A percentile compares a stretch with the other conserved stretches of the same genome.
Conservation (phyloP, 805 yeast species). For the Yarrowia sp. region DNA sequence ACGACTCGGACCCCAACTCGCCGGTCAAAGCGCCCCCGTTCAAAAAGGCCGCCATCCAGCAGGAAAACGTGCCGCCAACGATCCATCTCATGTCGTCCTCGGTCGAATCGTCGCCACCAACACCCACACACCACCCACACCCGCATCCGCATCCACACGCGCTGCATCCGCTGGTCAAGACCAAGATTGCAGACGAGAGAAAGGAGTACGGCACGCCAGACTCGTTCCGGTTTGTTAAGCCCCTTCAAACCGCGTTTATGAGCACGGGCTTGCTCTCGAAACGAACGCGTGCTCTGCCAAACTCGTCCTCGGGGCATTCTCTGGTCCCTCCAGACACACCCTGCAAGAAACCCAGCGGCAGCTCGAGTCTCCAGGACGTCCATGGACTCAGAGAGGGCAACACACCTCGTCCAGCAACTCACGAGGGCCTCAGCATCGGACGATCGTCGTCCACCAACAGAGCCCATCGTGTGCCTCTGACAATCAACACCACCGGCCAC, state of each 20-base stretch:
- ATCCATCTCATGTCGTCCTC: slow-evolving; percentile 33
- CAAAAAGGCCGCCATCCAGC: slow-evolving; percentile 17
- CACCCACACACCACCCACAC: slow-evolving; percentile 15
- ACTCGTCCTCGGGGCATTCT: slow-evolving; percentile 31
- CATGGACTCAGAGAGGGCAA: neutral
- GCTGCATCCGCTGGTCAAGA: slow-evolving; percentile 9
- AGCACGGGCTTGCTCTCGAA: slow-evolving; percentile 70
- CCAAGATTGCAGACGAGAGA: neutral
- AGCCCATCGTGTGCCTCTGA: neutral
- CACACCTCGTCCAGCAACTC: neutral
- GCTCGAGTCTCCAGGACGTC: slow-evolving; percentile 12
- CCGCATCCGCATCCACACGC: slow-evolving; percentile 25
- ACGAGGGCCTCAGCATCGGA: neutral
- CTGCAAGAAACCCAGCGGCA: slow-evolving; percentile 47
- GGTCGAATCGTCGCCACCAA: slow-evolving; percentile 29
- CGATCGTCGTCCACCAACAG: neutral
- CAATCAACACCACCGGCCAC: slow-evolving; percentile 16
- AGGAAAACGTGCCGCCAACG: slow-evolving; percentile 23
- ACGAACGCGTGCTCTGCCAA: slow-evolving; percentile 46
- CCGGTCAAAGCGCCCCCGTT: slow-evolving; percentile 21
- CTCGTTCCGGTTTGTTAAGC: slow-evolving; percentile 69
- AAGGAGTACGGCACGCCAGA: slow-evolving; percentile 50
- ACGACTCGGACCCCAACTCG: slow-evolving; percentile 21
- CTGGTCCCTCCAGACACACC: slow-evolving; percentile 62
- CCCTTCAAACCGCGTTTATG: slow-evolving; percentile 79